These are phyloP conservation scores for Diaporthe humulicola DNA, from an alignment of 2,329 filamentous ascomycete genomes.

Conservation along the genomic window DNA sequence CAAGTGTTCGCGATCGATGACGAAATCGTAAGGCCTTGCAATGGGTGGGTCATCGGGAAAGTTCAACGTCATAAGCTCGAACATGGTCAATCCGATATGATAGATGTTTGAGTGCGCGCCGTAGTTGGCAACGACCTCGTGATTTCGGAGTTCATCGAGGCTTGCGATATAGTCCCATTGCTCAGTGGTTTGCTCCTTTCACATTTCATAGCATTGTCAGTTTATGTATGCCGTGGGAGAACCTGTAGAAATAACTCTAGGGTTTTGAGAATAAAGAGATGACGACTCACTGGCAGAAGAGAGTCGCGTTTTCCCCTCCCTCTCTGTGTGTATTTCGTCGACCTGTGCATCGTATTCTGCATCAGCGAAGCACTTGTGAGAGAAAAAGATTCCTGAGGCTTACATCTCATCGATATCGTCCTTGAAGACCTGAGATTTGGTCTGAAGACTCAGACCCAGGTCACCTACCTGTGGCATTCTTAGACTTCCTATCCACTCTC, in stretches of 20 bases:
- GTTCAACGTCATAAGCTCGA: slow-evolving; percentile 7
- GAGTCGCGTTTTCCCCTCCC: slow-evolving; percentile 10
- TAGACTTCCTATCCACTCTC: not conserved
- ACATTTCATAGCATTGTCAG: not conserved
- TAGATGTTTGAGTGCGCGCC: slow-evolving; percentile 19
- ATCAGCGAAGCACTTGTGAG: not conserved
- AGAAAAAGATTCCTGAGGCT: not conserved
- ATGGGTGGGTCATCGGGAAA: not conserved
- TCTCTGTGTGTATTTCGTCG: not conserved
- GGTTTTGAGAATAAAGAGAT: not conserved
- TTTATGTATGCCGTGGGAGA: not conserved
- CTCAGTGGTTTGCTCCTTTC: slow-evolving; percentile 21
- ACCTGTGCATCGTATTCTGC: not conserved
- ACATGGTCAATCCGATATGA: slow-evolving; percentile 21
- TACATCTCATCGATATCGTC: slow-evolving; percentile 15
- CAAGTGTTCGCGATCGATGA: not conserved
- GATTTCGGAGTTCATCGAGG: not conserved
- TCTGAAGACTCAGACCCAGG: slow-evolving; percentile 6
- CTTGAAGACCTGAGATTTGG: not conserved
- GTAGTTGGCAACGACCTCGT: not conserved
- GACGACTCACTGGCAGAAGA: not conserved
- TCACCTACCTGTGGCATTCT: not conserved
- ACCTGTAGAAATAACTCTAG: too few species aligned
- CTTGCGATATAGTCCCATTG: slow-evolving; percentile 10
- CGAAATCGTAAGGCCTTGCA: not conserved